Conservation (phyloP, 2,329 filamentous ascomycete genomes). For the Nigrospora osmanthi region DNA sequence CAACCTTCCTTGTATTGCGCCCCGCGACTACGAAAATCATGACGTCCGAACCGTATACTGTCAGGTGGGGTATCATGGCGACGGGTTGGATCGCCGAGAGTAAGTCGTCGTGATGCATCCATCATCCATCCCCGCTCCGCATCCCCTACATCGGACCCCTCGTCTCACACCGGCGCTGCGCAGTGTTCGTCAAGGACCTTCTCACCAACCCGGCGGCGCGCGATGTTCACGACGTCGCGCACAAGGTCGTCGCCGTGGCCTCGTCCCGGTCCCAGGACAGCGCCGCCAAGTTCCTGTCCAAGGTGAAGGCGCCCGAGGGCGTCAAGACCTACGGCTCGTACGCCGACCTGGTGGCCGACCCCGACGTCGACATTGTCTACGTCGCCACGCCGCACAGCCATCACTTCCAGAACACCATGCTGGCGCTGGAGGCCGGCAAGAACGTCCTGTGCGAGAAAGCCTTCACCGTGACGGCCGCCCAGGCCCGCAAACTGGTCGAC, state of each 20-base stretch:
- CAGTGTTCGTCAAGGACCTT: constrained; percentile 69
- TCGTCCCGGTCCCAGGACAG: constrained; percentile 66
- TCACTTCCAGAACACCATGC: constrained; percentile 84
- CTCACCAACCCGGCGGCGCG: constrained; percentile 65
- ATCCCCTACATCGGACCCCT: too few relatives aligned
- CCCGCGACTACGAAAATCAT: neutral
- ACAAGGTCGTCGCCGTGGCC: constrained; percentile 71
- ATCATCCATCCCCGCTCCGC: too few relatives aligned
- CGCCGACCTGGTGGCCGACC: constrained; percentile 69
- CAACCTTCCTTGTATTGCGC: neutral
- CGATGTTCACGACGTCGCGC: constrained; percentile 62
- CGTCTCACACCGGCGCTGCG: too few relatives aligned
- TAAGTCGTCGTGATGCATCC: constrained; percentile 28
- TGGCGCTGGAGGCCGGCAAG: constrained; percentile 78
- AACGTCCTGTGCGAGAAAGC: constrained; percentile 88
- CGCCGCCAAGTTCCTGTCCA: constrained; percentile 65
- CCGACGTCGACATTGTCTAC: constrained; percentile 78
- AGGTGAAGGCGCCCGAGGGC: constrained; percentile 58
- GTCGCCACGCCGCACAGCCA: constrained; percentile 87
- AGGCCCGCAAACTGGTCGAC: constrained; percentile 64
- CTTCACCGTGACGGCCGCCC: constrained; percentile 74
- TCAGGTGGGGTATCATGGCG: constrained; percentile 55
- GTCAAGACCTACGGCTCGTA: constrained; percentile 75
- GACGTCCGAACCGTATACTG: constrained; percentile 4
- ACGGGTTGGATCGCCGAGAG: constrained; percentile 52